A percentile compares a stretch with the other conserved stretches of the same genome.
Conservation (phyloP, 2,329 filamentous ascomycete species). For the Neonectria punicea region DNA sequence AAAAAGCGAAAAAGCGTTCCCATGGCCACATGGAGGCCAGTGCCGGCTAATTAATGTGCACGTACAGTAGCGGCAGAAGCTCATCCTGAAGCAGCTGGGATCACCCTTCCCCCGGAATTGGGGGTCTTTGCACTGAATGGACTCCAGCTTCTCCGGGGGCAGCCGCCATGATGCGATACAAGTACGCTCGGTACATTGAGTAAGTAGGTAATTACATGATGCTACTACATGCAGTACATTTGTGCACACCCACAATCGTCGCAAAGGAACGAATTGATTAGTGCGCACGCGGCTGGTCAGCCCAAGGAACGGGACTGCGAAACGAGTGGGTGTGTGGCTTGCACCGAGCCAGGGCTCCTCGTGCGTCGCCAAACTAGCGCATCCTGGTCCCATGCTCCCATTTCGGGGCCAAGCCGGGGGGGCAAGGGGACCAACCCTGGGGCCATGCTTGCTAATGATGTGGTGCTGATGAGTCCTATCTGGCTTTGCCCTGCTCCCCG, state of each 20-base stretch:
- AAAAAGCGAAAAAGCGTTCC: slow-evolving; percentile 15
- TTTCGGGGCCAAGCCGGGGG: slow-evolving; percentile 29
- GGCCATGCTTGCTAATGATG: slow-evolving; percentile 18
- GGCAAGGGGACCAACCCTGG: slow-evolving; percentile 9
- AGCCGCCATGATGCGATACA: slow-evolving; percentile 10
- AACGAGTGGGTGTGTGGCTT: slow-evolving; percentile 38
- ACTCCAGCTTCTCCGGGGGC: too few relatives aligned
- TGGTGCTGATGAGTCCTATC: not conserved
- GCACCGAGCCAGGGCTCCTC: slow-evolving; percentile 45
- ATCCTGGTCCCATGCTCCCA: slow-evolving; percentile 28
- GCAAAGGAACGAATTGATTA: not conserved
- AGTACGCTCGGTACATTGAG: not conserved
- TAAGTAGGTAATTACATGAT: too few relatives aligned
- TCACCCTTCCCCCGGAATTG: slow-evolving; percentile 18
- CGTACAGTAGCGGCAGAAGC: not conserved
- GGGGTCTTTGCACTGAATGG: not conserved
- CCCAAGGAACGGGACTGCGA: slow-evolving; percentile 30
- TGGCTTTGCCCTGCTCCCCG: slow-evolving; percentile 2
- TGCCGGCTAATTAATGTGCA: slow-evolving; percentile 16
- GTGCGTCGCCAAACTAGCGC: slow-evolving; percentile 43
- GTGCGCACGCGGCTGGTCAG: slow-evolving; percentile 29
- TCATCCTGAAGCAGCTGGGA: slow-evolving; percentile 25
- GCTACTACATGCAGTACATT: too few relatives aligned
- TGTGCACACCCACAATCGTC: too few relatives aligned
- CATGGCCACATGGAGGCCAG: slow-evolving; percentile 25